Conservation (phyloP, 176 grass and related monocot species). For the Phragmites australis region DNA sequence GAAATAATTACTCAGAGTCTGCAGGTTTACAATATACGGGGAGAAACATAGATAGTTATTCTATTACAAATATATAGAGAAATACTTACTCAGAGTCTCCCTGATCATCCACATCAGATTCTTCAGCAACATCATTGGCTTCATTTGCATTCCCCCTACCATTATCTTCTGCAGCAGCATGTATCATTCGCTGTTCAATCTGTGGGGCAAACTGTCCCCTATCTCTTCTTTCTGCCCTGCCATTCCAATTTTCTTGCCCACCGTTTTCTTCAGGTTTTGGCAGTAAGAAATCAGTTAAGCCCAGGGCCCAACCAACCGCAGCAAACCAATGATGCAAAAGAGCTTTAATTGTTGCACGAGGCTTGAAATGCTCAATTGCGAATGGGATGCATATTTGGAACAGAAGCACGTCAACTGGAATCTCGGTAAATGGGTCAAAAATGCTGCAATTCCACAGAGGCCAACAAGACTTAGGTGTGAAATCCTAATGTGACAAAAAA, state of each 20-base stretch:
- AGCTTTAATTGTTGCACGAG: constrained; percentile 80
- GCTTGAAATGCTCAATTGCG: constrained; percentile 98
- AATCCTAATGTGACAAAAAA: background rate
- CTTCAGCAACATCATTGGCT: constrained; percentile 64
- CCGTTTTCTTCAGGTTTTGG: constrained; percentile 81
- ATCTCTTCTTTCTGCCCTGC: constrained; percentile 66
- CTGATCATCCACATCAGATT: constrained; percentile 81
- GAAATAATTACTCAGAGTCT: constrained; percentile 80
- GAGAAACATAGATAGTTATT: background rate
- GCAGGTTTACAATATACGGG: background rate
- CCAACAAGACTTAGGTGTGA: constrained; percentile 8
- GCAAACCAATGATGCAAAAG: constrained; percentile 91
- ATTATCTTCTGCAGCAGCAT: constrained; percentile 49
- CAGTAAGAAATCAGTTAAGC: constrained; percentile 84
- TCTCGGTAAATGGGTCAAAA: constrained; percentile 94
- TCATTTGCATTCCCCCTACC: constrained; percentile 58
- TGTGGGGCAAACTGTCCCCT: constrained; percentile 55
- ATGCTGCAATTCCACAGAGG: constrained; percentile 57
- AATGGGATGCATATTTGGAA: constrained; percentile 99
- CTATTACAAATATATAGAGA: constrained; percentile 2
- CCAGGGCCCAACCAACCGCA: constrained; percentile 83
- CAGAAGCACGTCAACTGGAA: constrained; percentile 85
- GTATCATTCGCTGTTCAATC: constrained; percentile 61
- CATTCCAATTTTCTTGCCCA: constrained; percentile 77
- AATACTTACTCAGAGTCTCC: constrained; percentile 84